These are phyloP conservation scores for Westerdykella sp. DNA, from an alignment of 2,329 filamentous ascomycete species.

Conservation along the genomic window DNA sequence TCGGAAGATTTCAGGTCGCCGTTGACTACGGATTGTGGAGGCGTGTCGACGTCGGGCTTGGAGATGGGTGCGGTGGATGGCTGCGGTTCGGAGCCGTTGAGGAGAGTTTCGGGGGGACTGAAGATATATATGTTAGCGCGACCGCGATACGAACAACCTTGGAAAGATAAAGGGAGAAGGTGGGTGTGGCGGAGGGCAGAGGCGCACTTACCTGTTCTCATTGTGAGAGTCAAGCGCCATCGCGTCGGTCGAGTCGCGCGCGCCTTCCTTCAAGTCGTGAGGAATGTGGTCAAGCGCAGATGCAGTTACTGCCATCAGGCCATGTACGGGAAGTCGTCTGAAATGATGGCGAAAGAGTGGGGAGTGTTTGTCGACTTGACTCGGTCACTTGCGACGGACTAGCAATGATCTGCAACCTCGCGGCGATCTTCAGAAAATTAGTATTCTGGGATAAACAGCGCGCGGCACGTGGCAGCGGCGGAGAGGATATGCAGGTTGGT, in stretches of 20 bases:
- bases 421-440: slow-evolving; percentile 1
- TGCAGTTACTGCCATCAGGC: slow-evolving; percentile 38
- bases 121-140: slow-evolving; percentile 11
- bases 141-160: slow-evolving; percentile 2
- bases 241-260: slow-evolving; percentile 42
- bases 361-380: too few relatives aligned
- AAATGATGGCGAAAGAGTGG: too few relatives aligned
- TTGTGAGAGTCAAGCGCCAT: slow-evolving; percentile 48
- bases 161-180: slow-evolving; percentile 2
- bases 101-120: slow-evolving; percentile 33
- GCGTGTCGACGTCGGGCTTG: background rate
- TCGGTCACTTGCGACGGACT: slow-evolving; percentile 13
- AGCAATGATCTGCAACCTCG: background rate
- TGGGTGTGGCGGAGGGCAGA: slow-evolving; percentile 18
- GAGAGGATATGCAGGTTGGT: background rate
- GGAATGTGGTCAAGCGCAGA: slow-evolving; percentile 31
- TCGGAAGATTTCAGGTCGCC: slow-evolving; percentile 24
- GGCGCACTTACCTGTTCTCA: slow-evolving; percentile 54
- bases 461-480: slow-evolving; percentile 3
- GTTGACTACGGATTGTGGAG: slow-evolving; percentile 21
- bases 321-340: slow-evolving; percentile 23
- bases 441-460: background rate
- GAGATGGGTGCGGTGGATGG: slow-evolving; percentile 10
- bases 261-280: slow-evolving; percentile 48
- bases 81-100: slow-evolving; percentile 23